Evolutionary conservation across 257 asterid genomes (phyloP).

Genomic region (Apocynum venetum): DNA sequence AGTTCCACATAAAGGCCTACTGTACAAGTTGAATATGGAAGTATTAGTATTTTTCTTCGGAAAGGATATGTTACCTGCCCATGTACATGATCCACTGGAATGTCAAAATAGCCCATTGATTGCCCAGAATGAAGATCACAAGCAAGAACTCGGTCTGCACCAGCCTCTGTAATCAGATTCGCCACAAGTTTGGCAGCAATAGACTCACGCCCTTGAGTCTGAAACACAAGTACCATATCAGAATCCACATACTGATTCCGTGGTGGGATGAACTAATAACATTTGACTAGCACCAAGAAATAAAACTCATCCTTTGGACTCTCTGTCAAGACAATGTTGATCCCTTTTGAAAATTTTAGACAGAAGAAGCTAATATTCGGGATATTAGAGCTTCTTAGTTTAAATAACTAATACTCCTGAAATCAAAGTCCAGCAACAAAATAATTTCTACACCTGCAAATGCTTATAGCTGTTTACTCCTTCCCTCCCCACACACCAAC

Average conservation of each 20-base stretch:
- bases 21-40: constrained; percentile 1
- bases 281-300: neutral
- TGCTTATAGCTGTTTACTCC: neutral
- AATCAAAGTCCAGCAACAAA: neutral
- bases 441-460: neutral
- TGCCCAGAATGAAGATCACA: constrained; percentile 89
- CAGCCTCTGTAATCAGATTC: constrained; percentile 70
- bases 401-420: neutral
- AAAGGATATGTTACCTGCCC: constrained; percentile 48
- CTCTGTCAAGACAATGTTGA: neutral
- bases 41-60: neutral
- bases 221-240: constrained; percentile 9
- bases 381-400: neutral
- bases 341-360: neutral
- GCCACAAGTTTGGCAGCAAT: constrained; percentile 87
- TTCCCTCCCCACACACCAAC: neutral
- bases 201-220: constrained; percentile 87
- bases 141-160: constrained; percentile 72
- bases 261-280: neutral
- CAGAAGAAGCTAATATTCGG: neutral
- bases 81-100: constrained; percentile 79
- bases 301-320: neutral
- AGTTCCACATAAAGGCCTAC: neutral
- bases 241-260: neutral
- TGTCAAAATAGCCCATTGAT: constrained; percentile 82